Conservation (phyloP, 1,284 basidiomycete species). For the Cryptococcus neoformans region DNA sequence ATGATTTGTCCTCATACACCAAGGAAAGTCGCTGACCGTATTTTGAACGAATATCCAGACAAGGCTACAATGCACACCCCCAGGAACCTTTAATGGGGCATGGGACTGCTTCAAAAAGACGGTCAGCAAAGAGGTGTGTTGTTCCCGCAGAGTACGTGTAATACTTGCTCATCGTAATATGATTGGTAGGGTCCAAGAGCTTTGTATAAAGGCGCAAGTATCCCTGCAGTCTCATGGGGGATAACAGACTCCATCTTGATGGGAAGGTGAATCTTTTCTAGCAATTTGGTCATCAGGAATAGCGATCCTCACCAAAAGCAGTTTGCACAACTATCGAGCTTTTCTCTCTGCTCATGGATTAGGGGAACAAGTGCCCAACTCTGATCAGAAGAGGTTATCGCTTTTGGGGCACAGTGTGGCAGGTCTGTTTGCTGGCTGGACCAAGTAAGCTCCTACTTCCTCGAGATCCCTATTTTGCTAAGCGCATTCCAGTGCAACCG, state of each 20-base stretch:
- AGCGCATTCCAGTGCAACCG: constrained; percentile 24
- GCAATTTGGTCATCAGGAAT: neutral
- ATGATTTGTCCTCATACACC: neutral
- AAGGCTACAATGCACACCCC: constrained; percentile 46
- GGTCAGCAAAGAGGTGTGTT: constrained; percentile 35
- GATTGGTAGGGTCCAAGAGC: constrained; percentile 39
- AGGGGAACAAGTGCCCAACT: constrained; percentile 22
- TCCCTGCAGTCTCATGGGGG: constrained; percentile 49
- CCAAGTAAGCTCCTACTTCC: constrained; percentile 36
- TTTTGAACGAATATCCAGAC: neutral
- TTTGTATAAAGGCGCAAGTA: constrained; percentile 49
- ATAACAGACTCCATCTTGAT: constrained; percentile 50
- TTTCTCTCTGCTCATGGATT: constrained; percentile 40
- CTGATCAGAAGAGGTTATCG: constrained; percentile 26
- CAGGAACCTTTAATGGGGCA: constrained; percentile 43
- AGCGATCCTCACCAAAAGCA: constrained; percentile 7
- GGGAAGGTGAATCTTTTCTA: constrained; percentile 36
- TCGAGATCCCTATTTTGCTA: neutral
- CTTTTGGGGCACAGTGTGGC: constrained; percentile 44
- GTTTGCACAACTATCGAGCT: constrained; percentile 48
- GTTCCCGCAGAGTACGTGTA: neutral
- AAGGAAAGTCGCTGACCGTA: neutral
- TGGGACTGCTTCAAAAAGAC: constrained; percentile 42
- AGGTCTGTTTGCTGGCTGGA: constrained; percentile 48
- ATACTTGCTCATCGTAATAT: neutral